A percentile compares a stretch with the other conserved stretches of the same genome.
phyloP scores from a whole-genome alignment of 768 basidiomycete species.

The Lentinula sp. region DNA sequence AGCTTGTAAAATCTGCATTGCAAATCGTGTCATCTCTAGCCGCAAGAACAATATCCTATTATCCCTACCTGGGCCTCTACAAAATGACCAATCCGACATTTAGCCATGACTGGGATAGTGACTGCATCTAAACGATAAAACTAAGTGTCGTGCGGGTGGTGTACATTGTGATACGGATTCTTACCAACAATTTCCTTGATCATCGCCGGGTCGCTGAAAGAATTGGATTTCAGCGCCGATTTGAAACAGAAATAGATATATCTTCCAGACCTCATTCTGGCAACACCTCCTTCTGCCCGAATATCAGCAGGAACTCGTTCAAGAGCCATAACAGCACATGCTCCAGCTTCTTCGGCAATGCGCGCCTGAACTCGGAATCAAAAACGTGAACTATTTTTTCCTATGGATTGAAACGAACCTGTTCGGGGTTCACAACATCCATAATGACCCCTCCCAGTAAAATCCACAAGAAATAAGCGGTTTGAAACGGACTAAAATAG shows the following conservation, averaged over 20 bases:
- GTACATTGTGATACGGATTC: neutral
- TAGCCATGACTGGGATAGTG: conserved; percentile 96
- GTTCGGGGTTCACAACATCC: conserved; percentile 66
- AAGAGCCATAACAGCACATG: conserved; percentile 96
- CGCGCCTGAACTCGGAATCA: conserved; percentile 53
- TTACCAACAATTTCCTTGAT: conserved; percentile 86
- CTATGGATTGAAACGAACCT: conserved; percentile 24
- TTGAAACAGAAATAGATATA: neutral
- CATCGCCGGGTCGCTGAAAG: conserved; percentile 83
- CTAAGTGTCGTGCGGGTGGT: neutral
- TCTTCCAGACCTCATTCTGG: conserved; percentile 73
- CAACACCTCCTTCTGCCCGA: conserved; percentile 86
- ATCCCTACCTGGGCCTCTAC: conserved; percentile 82
- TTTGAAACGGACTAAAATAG: conserved; percentile 1
- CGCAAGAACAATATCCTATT: neutral
- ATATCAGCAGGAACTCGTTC: conserved; percentile 97
- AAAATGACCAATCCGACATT: conserved; percentile 95
- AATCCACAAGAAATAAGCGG: neutral
- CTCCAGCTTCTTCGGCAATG: conserved; percentile 96
- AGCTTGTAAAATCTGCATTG: conserved; percentile 76
- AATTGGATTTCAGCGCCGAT: conserved; percentile 16
- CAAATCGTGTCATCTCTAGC: neutral
- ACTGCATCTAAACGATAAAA: conserved; percentile 47
- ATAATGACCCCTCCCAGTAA: conserved; percentile 54
- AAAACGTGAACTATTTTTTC: neutral